Percentiles rank a stretch among this genome's conserved stretches.
Evolutionary conservation across 768 basidiomycete species (phyloP).

Genomic region (Arthromyces matolae): DNA sequence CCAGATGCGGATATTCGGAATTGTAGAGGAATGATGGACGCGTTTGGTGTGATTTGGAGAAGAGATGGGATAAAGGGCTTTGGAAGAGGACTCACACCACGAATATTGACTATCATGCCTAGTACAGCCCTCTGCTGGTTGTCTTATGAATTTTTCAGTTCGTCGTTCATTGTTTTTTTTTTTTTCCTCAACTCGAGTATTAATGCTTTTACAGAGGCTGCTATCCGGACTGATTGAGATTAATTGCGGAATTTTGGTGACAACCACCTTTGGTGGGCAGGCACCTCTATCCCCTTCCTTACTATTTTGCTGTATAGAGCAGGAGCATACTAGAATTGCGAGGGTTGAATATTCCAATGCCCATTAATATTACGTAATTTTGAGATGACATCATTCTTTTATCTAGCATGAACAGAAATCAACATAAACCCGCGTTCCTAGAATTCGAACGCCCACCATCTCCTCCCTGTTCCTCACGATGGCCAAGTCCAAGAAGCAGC

Average conservation of each 20-base stretch:
- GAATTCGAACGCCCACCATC: conserved; percentile 14
- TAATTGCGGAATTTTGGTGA: conserved; percentile 3
- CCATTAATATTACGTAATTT: conserved; percentile 14
- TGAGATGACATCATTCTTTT: conserved; percentile 15
- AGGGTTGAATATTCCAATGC: conserved; percentile 8
- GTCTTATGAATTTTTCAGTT: conserved; percentile 98
- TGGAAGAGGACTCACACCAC: conserved; percentile 80
- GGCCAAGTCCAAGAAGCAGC: conserved; percentile 24
- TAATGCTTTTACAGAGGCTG: conserved; percentile 45
- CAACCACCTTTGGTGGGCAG: conserved; percentile 4
- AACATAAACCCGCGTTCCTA: conserved; percentile 2
- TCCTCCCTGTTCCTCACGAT: conserved; percentile 11
- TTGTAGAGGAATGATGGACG: conserved; percentile 81
- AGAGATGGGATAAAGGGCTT: conserved; percentile 87
- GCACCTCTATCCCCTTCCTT: conserved; percentile 8
- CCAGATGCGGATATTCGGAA: conserved; percentile 79
- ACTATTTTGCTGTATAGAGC: conserved; percentile 9
- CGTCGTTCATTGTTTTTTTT: conserved; percentile 65
- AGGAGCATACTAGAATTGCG: conserved; percentile 1
- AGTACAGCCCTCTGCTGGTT: conserved; percentile 97
- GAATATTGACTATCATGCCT: conserved; percentile 93
- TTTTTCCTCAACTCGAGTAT: conserved; percentile 6
- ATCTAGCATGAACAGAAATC: not conserved
- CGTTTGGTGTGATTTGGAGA: conserved; percentile 82
- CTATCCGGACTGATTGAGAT: conserved; percentile 50